phyloP scores from a whole-genome alignment of 768 basidiomycete genomes.

The Cyclocybe aegerita region DNA sequence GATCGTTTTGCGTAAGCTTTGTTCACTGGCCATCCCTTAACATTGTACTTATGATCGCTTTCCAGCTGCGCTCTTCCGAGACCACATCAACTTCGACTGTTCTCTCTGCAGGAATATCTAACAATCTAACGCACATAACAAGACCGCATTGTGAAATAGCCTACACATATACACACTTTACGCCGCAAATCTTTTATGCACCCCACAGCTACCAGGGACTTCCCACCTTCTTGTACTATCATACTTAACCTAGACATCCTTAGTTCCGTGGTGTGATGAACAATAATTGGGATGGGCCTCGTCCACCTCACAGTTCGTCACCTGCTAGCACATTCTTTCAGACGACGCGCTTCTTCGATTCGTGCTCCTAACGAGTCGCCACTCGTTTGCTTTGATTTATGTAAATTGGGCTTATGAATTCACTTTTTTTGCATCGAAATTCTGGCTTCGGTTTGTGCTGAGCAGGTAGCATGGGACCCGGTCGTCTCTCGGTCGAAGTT shows the following conservation, averaged over 20 bases:
- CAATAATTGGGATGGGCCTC: slow-evolving; percentile 15
- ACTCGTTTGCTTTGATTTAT: slow-evolving; percentile 20
- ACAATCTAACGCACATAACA: slow-evolving; percentile 35
- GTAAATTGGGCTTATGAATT: slow-evolving; percentile 8
- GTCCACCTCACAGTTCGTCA: slow-evolving; percentile 2
- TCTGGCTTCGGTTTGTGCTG: no score
- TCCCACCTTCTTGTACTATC: slow-evolving; percentile 17
- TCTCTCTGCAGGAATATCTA: slow-evolving; percentile 85
- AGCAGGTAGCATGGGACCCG: not conserved
- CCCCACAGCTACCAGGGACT: slow-evolving; percentile 13
- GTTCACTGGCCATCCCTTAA: not conserved
- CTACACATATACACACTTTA: slow-evolving; percentile 19
- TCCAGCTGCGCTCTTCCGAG: slow-evolving; percentile 78
- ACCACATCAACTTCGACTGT: slow-evolving; percentile 76
- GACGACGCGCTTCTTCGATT: not conserved
- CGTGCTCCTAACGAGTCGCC: slow-evolving; percentile 1
- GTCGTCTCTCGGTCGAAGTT: not conserved
- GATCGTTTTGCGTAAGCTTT: slow-evolving; percentile 74
- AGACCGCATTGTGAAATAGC: slow-evolving; percentile 18
- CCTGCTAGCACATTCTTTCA: not conserved
- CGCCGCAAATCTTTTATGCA: slow-evolving; percentile 9
- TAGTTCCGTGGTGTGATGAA: slow-evolving; percentile 12
- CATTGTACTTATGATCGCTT: slow-evolving; percentile 14
- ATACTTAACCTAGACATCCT: slow-evolving; percentile 20
- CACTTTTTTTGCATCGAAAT: not conserved